Percentiles rank a stretch among this genome's conserved stretches.
These are phyloP conservation scores for Tetrapisispora taiwanensis DNA, from an alignment of 805 yeast species.

Conservation along the genomic window DNA sequence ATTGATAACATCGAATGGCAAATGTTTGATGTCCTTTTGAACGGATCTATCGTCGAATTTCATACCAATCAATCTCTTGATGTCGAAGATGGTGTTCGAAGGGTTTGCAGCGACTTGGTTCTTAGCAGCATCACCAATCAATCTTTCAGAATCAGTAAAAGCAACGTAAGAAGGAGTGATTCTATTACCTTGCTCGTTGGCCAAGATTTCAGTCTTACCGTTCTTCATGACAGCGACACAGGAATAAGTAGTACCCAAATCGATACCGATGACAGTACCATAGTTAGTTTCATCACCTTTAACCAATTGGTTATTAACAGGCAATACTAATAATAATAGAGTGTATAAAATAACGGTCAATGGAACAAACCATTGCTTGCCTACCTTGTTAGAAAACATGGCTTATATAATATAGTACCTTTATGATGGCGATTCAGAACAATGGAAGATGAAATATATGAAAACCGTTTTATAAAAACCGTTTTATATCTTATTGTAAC, in stretches of 20 bases:
- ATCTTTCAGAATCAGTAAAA: conserved; percentile 82
- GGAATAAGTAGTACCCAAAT: conserved; percentile 94
- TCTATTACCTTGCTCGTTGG: conserved; percentile 96
- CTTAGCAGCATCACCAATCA: conserved; percentile 94
- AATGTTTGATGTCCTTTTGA: conserved; percentile 70
- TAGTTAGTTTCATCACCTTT: conserved; percentile 35
- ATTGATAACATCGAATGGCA: conserved; percentile 65
- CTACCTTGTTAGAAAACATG: neutral
- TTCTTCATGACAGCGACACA: conserved; percentile 86
- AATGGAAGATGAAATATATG: too few relatives aligned
- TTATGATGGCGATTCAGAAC: too few relatives aligned
- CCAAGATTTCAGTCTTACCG: conserved; percentile 84
- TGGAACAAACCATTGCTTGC: conserved; percentile 38
- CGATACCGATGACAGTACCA: conserved; percentile 81
- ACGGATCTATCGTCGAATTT: conserved; percentile 68
- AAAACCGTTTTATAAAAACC: too few relatives aligned
- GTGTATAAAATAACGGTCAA: conserved; percentile 30
- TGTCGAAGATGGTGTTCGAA: conserved; percentile 76
- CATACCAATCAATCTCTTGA: conserved; percentile 85
- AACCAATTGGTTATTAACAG: conserved; percentile 25
- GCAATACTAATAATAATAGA: conserved; percentile 23
- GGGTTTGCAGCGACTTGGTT: conserved; percentile 91
- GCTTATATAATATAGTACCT: too few relatives aligned
- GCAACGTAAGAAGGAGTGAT: conserved; percentile 94
- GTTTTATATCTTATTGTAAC: too few relatives aligned